Evolutionary conservation across 2,329 filamentous ascomycete genomes (phyloP), one percentile per base, ranked within the genome.

Genomic region (Conoideocrella luteorostrata): DNA sequence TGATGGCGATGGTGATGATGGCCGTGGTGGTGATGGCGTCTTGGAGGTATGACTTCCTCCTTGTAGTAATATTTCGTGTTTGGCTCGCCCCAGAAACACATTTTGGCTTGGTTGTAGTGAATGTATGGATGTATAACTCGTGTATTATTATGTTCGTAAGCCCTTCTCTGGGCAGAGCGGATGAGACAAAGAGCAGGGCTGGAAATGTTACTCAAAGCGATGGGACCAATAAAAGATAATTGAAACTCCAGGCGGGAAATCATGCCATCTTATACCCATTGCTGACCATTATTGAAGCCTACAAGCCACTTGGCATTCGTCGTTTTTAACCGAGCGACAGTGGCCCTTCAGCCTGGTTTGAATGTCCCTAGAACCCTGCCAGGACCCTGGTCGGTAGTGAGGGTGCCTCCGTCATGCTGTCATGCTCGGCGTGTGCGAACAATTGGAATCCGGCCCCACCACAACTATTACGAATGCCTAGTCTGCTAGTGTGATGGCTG

Each of bases 1-100:
- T 57, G 55, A 38, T 60, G 57, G 34, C 64, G 61, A 36, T 64
- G 57, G 37, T 57, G 55, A 37, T 63, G 59, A 45, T 63, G 60
- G 13, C 61, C 56, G 26, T 63, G 59, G 33, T 61, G 59, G 37
- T 60, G 59, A 39, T 65, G 58, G 24, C 53, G 56, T 32, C 70
- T 63, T 45, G 68, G 63, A 34, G 74, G 74, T 37, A 73, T 65
- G 50, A 71, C 65, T 51, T 77, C 73, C 62, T 77, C 71, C 56
- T 69, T 69, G 58, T 77, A 75, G 64, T 78, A 78, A 63, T 78
- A 75, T 37, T 67, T 67, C 32, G 65, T 68, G 23, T 57, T 60
- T 43, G 69, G 66, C 46, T 67, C 62, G 43, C 61, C 50, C 37
- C 62, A 56, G 64, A 77, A 75, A 55, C 74, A 78, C 74, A 78